Evolutionary conservation across 441 rosid genomes (phyloP).

Genomic region (Aquilaria agallochum): DNA sequence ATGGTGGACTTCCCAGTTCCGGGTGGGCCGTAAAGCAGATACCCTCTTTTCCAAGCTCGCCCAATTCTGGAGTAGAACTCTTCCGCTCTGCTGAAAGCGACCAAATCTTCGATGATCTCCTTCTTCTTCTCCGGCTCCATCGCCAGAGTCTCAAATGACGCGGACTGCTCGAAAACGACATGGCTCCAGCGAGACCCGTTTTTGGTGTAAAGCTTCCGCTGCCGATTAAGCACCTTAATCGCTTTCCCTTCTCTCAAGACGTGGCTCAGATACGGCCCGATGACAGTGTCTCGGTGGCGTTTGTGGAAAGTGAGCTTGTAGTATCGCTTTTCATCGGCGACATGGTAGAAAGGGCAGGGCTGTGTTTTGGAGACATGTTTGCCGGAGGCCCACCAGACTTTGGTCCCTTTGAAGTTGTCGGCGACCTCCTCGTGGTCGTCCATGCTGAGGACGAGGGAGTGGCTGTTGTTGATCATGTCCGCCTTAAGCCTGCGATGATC

Average conservation of each 20-base stretch:
- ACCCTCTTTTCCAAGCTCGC: slow-evolving; percentile 74
- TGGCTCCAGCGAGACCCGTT: slow-evolving; percentile 35
- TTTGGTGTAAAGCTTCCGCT: slow-evolving; percentile 57
- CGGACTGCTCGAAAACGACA: slow-evolving; percentile 54
- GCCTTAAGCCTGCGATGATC: slow-evolving; percentile 48
- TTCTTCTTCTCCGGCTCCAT: slow-evolving; percentile 36
- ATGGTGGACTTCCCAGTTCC: slow-evolving; percentile 80
- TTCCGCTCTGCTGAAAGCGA: slow-evolving; percentile 36
- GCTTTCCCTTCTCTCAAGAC: slow-evolving; percentile 45
- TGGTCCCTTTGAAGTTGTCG: slow-evolving; percentile 38
- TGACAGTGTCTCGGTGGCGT: slow-evolving; percentile 40
- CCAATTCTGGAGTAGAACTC: slow-evolving; percentile 67
- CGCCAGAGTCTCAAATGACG: slow-evolving; percentile 41
- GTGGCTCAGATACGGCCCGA: slow-evolving; percentile 37
- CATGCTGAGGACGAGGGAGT: slow-evolving; percentile 58
- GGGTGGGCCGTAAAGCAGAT: slow-evolving; percentile 68
- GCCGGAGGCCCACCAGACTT: slow-evolving; percentile 47
- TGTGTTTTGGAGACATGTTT: slow-evolving; percentile 16
- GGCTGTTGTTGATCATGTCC: slow-evolving; percentile 42
- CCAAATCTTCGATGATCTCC: slow-evolving; percentile 43
- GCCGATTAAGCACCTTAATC: slow-evolving; percentile 41
- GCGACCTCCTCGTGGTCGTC: slow-evolving; percentile 67
- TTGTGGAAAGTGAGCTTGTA: slow-evolving; percentile 54
- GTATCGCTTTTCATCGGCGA: slow-evolving; percentile 30
- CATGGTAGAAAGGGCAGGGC: slow-evolving; percentile 25